Evolutionary conservation across 2,329 filamentous ascomycete species (phyloP), one percentile per base, ranked within the genome.

Genomic region (Fusarium sp.): DNA sequence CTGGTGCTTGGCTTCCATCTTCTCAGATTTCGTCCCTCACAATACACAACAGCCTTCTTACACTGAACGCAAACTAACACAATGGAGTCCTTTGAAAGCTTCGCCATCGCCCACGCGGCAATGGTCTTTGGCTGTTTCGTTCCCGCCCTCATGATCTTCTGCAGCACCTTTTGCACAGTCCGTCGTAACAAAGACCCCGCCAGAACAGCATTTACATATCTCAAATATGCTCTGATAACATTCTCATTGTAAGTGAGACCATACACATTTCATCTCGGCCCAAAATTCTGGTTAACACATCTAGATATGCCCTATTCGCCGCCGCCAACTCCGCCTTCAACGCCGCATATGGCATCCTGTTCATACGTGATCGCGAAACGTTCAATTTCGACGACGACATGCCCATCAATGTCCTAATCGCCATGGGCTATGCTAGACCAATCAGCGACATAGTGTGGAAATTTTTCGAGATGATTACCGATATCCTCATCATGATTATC

Each of bases 401-500:
- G 34, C 34, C 34, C 18, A 37, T 37, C 10, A 37, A 37, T 37
- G 18, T 37, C 34, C 3, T 37, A n/a, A 37, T 37, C 18, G 18
- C 34, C 6, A 6, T 37, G 6, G 34, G 34, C 4, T 27, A 27
- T 7, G 24, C 25, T 27, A 9, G 6, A 5, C 3, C 16, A 57
- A n/a, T 41, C 42, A 20, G 58, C 6, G 32, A 56, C 11, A 30
- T 56, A 30, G 27, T 71, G 10, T 40, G 45, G 1, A 32, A 45
- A 8, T 18, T 67, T 3, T 53, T 54, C 24, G 61, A 71, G 4
- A 49, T 48, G 44, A 9, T 71, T 6, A 48, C 56, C 25, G 67
- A 76, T 1, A 61, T 75, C 10, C 47, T 76, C 25, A 24, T 72
- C 18, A 70, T 77, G 42, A 41, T 78, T 11, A 62, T 72, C n/a